Evolutionary conservation across 768 basidiomycete species (phyloP).

Genomic region (Trametes cinnabarina): DNA sequence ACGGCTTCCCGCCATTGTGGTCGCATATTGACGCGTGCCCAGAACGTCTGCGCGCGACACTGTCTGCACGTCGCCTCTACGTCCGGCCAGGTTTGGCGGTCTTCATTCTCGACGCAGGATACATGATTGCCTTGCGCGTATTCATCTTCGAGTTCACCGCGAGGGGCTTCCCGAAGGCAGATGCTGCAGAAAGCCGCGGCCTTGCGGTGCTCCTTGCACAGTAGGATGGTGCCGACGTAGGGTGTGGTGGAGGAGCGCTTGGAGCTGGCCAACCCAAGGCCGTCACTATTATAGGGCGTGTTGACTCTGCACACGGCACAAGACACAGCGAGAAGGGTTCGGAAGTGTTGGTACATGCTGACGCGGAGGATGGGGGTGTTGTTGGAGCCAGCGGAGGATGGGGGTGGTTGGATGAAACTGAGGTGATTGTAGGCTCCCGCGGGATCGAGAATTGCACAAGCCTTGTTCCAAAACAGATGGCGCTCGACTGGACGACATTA

Average conservation of each 20-base stretch:
- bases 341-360: constrained; percentile 60
- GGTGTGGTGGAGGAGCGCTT: constrained; percentile 46
- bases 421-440: constrained; percentile 51
- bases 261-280: constrained; percentile 42
- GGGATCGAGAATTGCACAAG: constrained; percentile 60
- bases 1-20: constrained; percentile 55
- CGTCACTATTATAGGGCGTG: constrained; percentile 46
- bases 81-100: constrained; percentile 63
- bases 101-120: constrained; percentile 67
- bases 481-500: constrained; percentile 50
- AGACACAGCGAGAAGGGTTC: constrained; percentile 49
- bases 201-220: constrained; percentile 67
- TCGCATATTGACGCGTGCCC: constrained; percentile 50
- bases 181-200: constrained; percentile 57
- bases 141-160: constrained; percentile 39
- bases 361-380: constrained; percentile 18
- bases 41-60: constrained; percentile 67
- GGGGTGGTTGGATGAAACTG: constrained; percentile 39
- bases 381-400: constrained; percentile 27
- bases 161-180: constrained; percentile 63
- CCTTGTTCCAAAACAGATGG: constrained; percentile 71
- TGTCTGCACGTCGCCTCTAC: constrained; percentile 65
- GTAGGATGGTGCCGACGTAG: constrained; percentile 43
- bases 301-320: constrained; percentile 75
- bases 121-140: constrained; percentile 35